Percentiles rank a stretch among this genome's conserved stretches.
Conservation (phyloP, 2,329 filamentous ascomycete species). For the Monosporascus sp. region DNA sequence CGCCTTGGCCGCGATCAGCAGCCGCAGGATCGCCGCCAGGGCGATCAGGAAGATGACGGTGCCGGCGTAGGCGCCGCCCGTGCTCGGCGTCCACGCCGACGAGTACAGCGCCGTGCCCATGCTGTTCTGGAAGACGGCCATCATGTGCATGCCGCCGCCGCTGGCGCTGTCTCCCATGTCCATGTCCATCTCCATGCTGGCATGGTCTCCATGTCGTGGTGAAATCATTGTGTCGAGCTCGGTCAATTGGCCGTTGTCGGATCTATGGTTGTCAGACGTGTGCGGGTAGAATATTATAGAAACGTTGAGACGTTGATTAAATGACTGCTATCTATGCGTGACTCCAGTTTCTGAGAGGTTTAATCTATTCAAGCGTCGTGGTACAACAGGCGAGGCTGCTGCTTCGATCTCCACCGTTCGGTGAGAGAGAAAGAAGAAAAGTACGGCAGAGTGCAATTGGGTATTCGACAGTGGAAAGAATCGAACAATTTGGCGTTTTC, state of each 20-base stretch:
- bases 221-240: constrained; percentile 4
- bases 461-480: not conserved
- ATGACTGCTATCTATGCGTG: too few relatives aligned
- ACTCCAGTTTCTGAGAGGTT: too few relatives aligned
- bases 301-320: too few relatives aligned
- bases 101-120: constrained; percentile 51
- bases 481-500: too few relatives aligned
- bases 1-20: constrained; percentile 65
- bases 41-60: constrained; percentile 88
- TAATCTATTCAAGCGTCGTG: too few relatives aligned
- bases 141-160: constrained; percentile 31
- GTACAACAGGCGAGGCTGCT: too few relatives aligned
- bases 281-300: not conserved
- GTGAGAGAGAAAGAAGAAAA: not conserved
- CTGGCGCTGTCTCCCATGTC: constrained; percentile 20
- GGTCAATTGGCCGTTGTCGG: not conserved
- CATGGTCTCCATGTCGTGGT: constrained; percentile 6
- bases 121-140: constrained; percentile 53
- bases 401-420: too few relatives aligned
- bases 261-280: not conserved
- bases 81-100: constrained; percentile 65
- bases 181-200: constrained; percentile 6
- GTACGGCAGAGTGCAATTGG: not conserved
- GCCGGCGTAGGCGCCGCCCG: constrained; percentile 69
- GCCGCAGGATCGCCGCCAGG: constrained; percentile 64